These are phyloP conservation scores for Porphyrellus cyaneotinctus DNA, from an alignment of 768 basidiomycete species.

Conservation along the genomic window DNA sequence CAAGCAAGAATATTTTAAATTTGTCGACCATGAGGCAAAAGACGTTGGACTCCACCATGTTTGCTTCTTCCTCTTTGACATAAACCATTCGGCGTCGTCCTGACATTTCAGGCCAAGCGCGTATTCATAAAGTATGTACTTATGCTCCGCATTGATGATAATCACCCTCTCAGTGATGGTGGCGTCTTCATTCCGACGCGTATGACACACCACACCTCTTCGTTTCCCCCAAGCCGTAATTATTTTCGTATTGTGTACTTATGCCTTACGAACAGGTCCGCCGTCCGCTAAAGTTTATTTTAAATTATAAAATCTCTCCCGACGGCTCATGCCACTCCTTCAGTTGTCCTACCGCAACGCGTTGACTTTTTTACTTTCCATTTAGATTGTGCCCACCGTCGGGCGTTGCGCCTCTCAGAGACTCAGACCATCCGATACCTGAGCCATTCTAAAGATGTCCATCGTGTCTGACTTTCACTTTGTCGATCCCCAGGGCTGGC, in stretches of 20 bases:
- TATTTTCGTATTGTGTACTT: conserved; percentile 13
- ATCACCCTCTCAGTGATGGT: conserved; percentile 10
- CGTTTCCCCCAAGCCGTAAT: conserved; percentile 14
- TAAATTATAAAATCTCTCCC: conserved; percentile 17
- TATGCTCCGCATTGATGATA: background rate
- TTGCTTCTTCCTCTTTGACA: background rate
- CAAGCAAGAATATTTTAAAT: background rate
- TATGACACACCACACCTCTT: conserved; percentile 12
- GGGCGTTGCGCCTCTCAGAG: background rate
- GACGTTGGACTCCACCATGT: background rate
- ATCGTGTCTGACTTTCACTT: conserved; percentile 65
- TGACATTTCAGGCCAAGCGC: background rate
- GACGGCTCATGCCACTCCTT: background rate
- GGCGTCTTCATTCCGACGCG: conserved; percentile 19
- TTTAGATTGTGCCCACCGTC: background rate
- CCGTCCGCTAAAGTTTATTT: conserved; percentile 1
- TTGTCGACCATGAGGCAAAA: background rate
- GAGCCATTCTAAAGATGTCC: background rate
- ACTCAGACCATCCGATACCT: background rate
- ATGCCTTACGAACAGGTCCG: conserved; percentile 11
- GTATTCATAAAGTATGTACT: conserved; percentile 6
- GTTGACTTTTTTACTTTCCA: background rate
- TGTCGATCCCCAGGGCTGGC: conserved; percentile 75
- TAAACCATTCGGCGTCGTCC: background rate
- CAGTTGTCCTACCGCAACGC: background rate